phyloP scores from a whole-genome alignment of 352 stramenopile genomes.

The Phytopythium boreale region DNA sequence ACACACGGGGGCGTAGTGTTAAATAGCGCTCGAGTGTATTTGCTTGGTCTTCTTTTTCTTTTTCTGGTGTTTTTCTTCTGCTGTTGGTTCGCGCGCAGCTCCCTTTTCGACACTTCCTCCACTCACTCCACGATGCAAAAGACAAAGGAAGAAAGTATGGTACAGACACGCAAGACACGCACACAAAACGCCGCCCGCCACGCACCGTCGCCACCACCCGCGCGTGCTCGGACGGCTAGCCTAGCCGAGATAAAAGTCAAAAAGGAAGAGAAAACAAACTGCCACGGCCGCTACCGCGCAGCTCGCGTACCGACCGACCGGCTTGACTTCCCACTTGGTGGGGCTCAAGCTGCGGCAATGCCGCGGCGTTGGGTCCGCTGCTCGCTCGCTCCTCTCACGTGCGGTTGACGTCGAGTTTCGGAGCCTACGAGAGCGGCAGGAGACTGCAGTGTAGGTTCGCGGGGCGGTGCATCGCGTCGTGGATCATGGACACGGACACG shows the following conservation, averaged over 20 bases:
- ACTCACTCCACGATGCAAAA: neutral
- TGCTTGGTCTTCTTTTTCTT: constrained; percentile 8
- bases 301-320: neutral
- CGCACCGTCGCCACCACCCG: constrained; percentile 2
- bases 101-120: constrained; percentile 9
- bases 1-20: constrained; percentile 11
- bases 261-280: constrained; percentile 5
- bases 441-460: constrained; percentile 80
- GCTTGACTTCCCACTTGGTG: neutral
- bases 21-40: constrained; percentile 36
- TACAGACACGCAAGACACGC: constrained; percentile 41
- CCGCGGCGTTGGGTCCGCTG: neutral
- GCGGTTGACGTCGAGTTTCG: neutral
- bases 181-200: constrained; percentile 9
- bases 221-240: constrained; percentile 3
- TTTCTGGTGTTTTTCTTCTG: neutral
- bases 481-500: constrained; percentile 82
- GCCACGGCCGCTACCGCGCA: neutral
- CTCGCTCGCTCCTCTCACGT: neutral
- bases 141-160: constrained; percentile 24
- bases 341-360: no score
- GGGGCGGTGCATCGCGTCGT: constrained; percentile 70
- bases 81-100: constrained; percentile 1
- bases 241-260: neutral
- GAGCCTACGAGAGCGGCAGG: constrained; percentile 53